A percentile compares a stretch with the other conserved stretches of the same genome.
Conservation (phyloP, 768 basidiomycete species). For the Psilocybe sp. region DNA sequence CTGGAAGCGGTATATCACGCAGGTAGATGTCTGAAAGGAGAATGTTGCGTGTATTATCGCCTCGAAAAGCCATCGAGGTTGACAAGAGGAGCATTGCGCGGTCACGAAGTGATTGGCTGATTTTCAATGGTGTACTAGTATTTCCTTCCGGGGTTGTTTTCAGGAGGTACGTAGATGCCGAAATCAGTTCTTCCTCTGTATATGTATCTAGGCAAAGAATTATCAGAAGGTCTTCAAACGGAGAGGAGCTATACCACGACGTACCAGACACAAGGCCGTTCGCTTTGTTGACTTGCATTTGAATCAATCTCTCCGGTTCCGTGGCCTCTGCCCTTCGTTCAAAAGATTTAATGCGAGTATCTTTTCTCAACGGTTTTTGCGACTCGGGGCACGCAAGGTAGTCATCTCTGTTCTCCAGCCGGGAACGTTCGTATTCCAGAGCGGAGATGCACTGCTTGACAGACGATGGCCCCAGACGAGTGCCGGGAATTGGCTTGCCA, state of each 20-base stretch:
- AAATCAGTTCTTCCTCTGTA: conserved; percentile 18
- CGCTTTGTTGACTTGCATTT: conserved; percentile 17
- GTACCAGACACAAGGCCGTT: conserved; percentile 9
- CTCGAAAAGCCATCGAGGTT: conserved; percentile 24
- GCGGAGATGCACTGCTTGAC: conserved; percentile 27
- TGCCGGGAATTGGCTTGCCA: conserved; percentile 15
- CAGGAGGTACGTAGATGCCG: conserved; percentile 20
- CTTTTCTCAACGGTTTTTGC: conserved; percentile 14
- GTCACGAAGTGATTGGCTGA: conserved; percentile 17
- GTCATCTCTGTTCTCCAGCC: conserved; percentile 15
- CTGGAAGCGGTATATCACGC: conserved; percentile 14
- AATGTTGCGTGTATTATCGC: conserved; percentile 22
- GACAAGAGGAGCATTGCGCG: conserved; percentile 27
- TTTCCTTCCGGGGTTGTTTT: neutral
- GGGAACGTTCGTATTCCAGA: conserved; percentile 19
- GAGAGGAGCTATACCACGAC: no score
- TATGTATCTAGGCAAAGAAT: conserved; percentile 25
- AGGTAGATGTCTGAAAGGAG: conserved; percentile 23
- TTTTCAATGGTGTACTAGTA: conserved; percentile 7
- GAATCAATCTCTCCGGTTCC: conserved; percentile 15
- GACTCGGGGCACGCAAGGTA: conserved; percentile 16
- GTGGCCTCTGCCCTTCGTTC: conserved; percentile 14
- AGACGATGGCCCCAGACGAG: conserved; percentile 20
- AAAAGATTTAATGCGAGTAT: conserved; percentile 14
- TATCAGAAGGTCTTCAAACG: no score